These are phyloP conservation scores for Ceratobasidium sp. DNA, from an alignment of 1,284 basidiomycete species.

Conservation along the genomic window DNA sequence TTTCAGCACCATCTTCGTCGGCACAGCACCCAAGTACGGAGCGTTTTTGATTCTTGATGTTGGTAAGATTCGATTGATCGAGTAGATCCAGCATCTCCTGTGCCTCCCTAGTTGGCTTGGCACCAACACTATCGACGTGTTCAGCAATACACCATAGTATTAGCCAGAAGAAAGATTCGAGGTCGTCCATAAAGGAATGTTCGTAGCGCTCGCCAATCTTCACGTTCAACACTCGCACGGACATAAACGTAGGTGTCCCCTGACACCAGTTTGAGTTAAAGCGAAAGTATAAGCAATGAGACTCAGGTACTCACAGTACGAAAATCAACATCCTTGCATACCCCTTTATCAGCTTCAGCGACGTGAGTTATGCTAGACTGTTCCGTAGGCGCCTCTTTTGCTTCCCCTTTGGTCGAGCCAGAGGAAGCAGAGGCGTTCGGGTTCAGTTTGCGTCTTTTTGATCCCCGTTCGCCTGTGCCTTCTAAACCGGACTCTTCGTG, in stretches of 20 bases:
- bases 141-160: constrained; percentile 9
- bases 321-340: neutral
- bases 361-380: neutral
- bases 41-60: neutral
- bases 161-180: constrained; percentile 24
- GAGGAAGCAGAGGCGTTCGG: no score
- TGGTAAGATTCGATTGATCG: neutral
- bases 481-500: no score
- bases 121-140: neutral
- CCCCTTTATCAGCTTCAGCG: neutral
- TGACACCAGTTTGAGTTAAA: neutral
- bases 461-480: neutral
- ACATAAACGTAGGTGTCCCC: constrained; percentile 20
- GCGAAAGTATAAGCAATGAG: neutral
- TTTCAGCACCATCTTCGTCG: neutral
- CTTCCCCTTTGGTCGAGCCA: no score
- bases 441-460: no score
- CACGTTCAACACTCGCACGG: neutral
- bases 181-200: constrained; percentile 18
- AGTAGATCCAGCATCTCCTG: neutral
- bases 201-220: neutral
- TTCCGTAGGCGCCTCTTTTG: no score
- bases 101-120: neutral
- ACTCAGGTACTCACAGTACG: constrained; percentile 1
- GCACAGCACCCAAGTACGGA: neutral